A percentile compares a stretch with the other conserved stretches of the same genome.
These are phyloP conservation scores for Plasmopara muralis DNA, from an alignment of 352 stramenopile genomes.

Conservation along the genomic window DNA sequence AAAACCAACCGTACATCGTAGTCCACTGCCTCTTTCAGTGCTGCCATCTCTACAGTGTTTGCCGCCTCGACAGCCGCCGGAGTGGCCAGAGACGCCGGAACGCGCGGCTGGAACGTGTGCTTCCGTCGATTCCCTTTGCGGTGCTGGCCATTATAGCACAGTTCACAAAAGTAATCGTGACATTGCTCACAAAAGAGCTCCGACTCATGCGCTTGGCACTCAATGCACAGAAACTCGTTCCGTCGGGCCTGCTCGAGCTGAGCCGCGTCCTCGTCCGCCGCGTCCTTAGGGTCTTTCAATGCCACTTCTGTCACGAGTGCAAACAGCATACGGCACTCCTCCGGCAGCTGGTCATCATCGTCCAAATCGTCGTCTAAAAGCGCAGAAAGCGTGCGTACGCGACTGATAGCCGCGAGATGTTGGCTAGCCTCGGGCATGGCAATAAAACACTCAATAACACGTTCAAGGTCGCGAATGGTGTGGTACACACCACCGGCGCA, in stretches of 20 bases:
- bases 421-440: too few relatives aligned
- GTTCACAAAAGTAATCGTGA: slow-evolving; percentile 83
- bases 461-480: too few relatives aligned
- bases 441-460: too few relatives aligned
- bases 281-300: slow-evolving; percentile 18
- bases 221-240: slow-evolving; percentile 58
- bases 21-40: slow-evolving; percentile 22
- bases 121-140: slow-evolving; percentile 72
- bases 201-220: slow-evolving; percentile 58
- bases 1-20: slow-evolving; percentile 22
- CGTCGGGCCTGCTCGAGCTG: slow-evolving; percentile 24
- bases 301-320: slow-evolving; percentile 20
- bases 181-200: slow-evolving; percentile 85
- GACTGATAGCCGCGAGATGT: slow-evolving; percentile 9
- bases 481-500: too few relatives aligned
- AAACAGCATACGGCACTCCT: slow-evolving; percentile 47
- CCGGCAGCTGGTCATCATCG: slow-evolving; percentile 47
- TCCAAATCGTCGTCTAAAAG: slow-evolving; percentile 59
- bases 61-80: slow-evolving; percentile 4
- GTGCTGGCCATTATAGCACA: slow-evolving; percentile 80
- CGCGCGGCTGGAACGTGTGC: slow-evolving; percentile 72
- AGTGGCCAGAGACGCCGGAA: slow-evolving; percentile 18
- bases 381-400: slow-evolving; percentile 75
- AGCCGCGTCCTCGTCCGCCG: slow-evolving; percentile 11
- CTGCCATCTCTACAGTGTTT: slow-evolving; percentile 8